These are phyloP conservation scores for Eutypa lata DNA, from an alignment of 2,329 filamentous ascomycete genomes.

Conservation along the genomic window DNA sequence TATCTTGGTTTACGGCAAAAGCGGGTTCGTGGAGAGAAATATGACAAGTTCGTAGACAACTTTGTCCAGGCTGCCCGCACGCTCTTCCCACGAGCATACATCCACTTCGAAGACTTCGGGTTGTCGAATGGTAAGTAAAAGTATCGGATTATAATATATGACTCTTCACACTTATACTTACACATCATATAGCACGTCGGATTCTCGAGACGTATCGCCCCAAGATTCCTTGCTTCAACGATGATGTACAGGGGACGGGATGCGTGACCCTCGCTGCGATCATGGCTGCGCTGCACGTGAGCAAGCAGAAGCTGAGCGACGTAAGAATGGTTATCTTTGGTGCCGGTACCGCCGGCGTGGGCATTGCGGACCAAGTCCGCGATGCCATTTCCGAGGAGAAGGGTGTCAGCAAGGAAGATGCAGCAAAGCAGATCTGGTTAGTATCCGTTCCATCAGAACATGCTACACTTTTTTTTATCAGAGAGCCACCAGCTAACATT, in stretches of 20 bases:
- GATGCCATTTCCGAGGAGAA: conserved; percentile 73
- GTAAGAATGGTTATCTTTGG: conserved; percentile 74
- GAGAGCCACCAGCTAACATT: conserved; percentile 3
- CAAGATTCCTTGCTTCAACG: conserved; percentile 81
- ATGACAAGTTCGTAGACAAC: conserved; percentile 72
- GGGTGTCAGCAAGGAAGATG: conserved; percentile 67
- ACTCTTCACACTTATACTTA: neutral
- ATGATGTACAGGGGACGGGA: conserved; percentile 86
- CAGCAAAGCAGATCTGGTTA: conserved; percentile 74
- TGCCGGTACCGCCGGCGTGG: conserved; percentile 76
- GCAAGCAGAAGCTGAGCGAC: conserved; percentile 62
- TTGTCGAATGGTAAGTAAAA: conserved; percentile 57
- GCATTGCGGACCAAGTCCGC: conserved; percentile 80
- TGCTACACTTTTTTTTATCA: no score
- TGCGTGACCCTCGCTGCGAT: conserved; percentile 84
- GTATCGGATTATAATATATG: conserved; percentile 2
- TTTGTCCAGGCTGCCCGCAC: conserved; percentile 69
- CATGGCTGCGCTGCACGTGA: conserved; percentile 70
- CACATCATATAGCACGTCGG: conserved; percentile 41
- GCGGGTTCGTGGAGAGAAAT: conserved; percentile 66
- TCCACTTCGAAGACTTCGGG: conserved; percentile 90
- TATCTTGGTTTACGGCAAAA: conserved; percentile 72
- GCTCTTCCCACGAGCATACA: conserved; percentile 74
- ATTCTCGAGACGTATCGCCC: conserved; percentile 74
- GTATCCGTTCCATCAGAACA: no score